Percentiles rank a stretch among this genome's conserved stretches.
Conservation (phyloP, 1,139 yeast species). For the Yamadazyma spencermartinsiae region DNA sequence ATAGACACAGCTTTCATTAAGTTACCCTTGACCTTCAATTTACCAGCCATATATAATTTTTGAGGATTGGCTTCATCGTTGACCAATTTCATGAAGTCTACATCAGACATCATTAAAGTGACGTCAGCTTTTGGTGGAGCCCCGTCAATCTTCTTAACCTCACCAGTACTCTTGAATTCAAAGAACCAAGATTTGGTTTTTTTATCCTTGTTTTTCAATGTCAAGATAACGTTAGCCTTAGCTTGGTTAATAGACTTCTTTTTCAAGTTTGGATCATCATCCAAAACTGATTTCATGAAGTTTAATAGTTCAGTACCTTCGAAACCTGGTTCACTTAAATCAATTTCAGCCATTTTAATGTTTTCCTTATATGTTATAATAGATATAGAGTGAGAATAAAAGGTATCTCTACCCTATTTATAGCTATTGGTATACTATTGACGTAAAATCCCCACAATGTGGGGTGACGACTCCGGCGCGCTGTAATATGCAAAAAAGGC, state of each 20-base stretch:
- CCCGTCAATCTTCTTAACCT: slow-evolving; percentile 21
- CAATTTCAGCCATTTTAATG: slow-evolving; percentile 12
- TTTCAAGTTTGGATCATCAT: slow-evolving; percentile 21
- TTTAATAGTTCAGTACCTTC: slow-evolving; percentile 25
- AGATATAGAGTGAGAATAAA: too few relatives aligned
- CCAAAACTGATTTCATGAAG: slow-evolving; percentile 24
- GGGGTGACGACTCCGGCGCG: not conserved
- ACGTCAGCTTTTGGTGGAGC: slow-evolving; percentile 23
- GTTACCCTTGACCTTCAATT: slow-evolving; percentile 25
- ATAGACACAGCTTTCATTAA: slow-evolving; percentile 26
- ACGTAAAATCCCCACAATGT: not conserved
- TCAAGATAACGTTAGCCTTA: slow-evolving; percentile 20
- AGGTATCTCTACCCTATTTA: not conserved
- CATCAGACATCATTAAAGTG: slow-evolving; percentile 20
- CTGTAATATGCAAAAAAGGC: not conserved
- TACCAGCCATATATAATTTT: slow-evolving; percentile 24
- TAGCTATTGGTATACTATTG: too few relatives aligned
- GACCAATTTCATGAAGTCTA: slow-evolving; percentile 23
- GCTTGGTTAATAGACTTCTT: slow-evolving; percentile 22
- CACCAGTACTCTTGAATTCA: slow-evolving; percentile 23
- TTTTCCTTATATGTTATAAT: not conserved
- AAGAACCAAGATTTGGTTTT: slow-evolving; percentile 24
- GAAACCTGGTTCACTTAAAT: slow-evolving; percentile 26
- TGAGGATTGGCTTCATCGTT: slow-evolving; percentile 26
- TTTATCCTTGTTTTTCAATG: slow-evolving; percentile 21